These are phyloP conservation scores for Geotrichum klebahnii DNA, from an alignment of 1,139 yeast species.

Conservation along the genomic window DNA sequence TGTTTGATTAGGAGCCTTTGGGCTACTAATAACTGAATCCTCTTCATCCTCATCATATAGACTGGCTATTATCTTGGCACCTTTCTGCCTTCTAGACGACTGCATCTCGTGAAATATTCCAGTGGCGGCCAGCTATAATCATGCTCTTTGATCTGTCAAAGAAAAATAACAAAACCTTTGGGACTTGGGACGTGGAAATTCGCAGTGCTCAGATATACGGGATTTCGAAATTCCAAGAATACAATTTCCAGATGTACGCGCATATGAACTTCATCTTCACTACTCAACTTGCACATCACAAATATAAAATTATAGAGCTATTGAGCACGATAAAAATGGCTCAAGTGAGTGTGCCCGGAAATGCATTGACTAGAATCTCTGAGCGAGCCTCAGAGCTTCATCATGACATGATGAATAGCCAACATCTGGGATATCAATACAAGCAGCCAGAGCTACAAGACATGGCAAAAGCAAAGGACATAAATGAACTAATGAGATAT, in stretches of 20 bases:
- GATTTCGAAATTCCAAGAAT: not conserved
- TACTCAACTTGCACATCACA: not conserved
- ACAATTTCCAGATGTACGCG: no score
- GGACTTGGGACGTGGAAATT: not conserved
- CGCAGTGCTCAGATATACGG: conserved; percentile 7
- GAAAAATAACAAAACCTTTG: not conserved
- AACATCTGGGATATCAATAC: conserved; percentile 46
- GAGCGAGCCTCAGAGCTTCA: conserved; percentile 57
- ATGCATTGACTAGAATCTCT: conserved; percentile 18
- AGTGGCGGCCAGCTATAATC: conserved; percentile 6
- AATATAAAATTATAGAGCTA: not conserved
- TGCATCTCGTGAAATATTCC: not conserved
- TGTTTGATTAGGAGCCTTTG: not conserved
- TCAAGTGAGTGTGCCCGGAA: not conserved
- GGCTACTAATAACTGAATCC: not conserved
- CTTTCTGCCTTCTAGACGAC: conserved; percentile 14
- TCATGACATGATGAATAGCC: conserved; percentile 48
- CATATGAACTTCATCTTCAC: not conserved
- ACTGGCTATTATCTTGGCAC: conserved; percentile 13
- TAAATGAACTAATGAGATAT: conserved; percentile 26
- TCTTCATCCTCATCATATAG: conserved; percentile 12
- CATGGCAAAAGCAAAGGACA: conserved; percentile 23
- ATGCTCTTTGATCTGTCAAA: no score
- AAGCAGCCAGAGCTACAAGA: conserved; percentile 58
- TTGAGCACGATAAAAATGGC: not conserved